Evolutionary conservation across 2,329 filamentous ascomycete genomes (phyloP).

Genomic region (Diaporthe sp.): DNA sequence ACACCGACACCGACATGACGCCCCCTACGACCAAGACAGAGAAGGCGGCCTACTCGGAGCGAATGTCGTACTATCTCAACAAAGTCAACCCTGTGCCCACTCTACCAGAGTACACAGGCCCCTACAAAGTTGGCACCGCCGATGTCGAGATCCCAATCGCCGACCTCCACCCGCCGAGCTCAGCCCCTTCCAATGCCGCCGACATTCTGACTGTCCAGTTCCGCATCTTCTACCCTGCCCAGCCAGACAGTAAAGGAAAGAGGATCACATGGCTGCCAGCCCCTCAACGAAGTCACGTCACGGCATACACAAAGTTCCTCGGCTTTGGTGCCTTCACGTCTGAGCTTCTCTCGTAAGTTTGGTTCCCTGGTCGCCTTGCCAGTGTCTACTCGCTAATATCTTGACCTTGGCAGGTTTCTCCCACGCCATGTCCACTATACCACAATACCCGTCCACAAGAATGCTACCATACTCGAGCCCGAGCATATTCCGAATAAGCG

Average conservation of each 20-base stretch:
- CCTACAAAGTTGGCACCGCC: constrained; percentile 83
- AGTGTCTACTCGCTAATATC: constrained; percentile 25
- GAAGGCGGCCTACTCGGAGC: constrained; percentile 45
- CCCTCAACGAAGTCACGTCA: constrained; percentile 81
- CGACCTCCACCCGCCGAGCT: constrained; percentile 68
- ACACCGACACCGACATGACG: constrained; percentile 14
- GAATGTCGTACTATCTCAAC: constrained; percentile 64
- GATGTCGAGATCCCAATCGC: constrained; percentile 84
- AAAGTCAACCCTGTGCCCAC: constrained; percentile 77
- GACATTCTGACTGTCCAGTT: constrained; percentile 82
- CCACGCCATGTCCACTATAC: constrained; percentile 82
- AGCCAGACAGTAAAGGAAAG: constrained; percentile 65
- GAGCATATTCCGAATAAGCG: constrained; percentile 60
- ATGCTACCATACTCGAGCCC: constrained; percentile 73
- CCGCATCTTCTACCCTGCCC: constrained; percentile 85
- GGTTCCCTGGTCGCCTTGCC: too few relatives aligned
- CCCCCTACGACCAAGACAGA: constrained; percentile 33
- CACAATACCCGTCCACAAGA: constrained; percentile 79
- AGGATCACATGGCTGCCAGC: constrained; percentile 82
- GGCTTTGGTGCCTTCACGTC: constrained; percentile 73
- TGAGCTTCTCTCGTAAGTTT: constrained; percentile 71
- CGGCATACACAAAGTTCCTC: constrained; percentile 83
- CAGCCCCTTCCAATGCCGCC: constrained; percentile 65
- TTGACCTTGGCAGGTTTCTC: constrained; percentile 64
- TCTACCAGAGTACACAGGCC: constrained; percentile 83